Percentiles rank a stretch among this genome's conserved stretches.
Evolutionary conservation across 1,139 yeast species (phyloP).

Genomic region (Zhuliangozyma parablackwelliae): DNA sequence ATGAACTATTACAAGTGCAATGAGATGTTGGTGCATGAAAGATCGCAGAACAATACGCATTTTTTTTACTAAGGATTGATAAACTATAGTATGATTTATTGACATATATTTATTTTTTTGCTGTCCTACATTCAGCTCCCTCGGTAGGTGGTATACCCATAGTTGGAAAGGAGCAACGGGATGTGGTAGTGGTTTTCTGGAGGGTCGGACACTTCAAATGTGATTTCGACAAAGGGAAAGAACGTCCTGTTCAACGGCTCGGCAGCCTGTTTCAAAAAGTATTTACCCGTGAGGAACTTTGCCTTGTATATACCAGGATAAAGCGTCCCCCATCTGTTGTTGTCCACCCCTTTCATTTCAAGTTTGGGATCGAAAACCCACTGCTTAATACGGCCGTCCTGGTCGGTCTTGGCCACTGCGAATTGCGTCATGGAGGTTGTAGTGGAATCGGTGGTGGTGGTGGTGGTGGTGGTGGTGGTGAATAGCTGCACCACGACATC

Average conservation of each 20-base stretch:
- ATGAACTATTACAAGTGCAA: conserved; percentile 48
- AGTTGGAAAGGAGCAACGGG: conserved; percentile 76
- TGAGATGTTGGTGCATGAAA: conserved; percentile 55
- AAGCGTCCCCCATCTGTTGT: conserved; percentile 38
- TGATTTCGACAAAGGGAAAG: conserved; percentile 81
- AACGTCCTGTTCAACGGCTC: conserved; percentile 43
- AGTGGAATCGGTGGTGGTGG: conserved; percentile 20
- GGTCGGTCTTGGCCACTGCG: conserved; percentile 65
- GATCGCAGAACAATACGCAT: conserved; percentile 49
- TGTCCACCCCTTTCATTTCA: conserved; percentile 30
- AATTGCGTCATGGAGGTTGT: conserved; percentile 34
- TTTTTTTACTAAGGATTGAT: conserved; percentile 32
- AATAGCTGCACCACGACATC: conserved; percentile 60
- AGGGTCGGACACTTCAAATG: conserved; percentile 58
- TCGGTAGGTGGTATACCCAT: conserved; percentile 83
- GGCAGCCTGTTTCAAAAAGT: conserved; percentile 45
- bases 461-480: conserved; percentile 26
- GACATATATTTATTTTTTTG: too few relatives aligned
- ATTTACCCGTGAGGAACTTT: conserved; percentile 68
- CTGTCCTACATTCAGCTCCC: conserved; percentile 10
- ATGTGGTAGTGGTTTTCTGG: conserved; percentile 83
- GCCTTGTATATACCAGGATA: conserved; percentile 67
- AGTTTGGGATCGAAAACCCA: conserved; percentile 55
- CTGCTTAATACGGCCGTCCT: conserved; percentile 69
- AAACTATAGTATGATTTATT: too few relatives aligned